Evolutionary conservation across 129 eudicot genomes (phyloP), one percentile per base, ranked within the genome.

Genomic region (Deinandra increscens): DNA sequence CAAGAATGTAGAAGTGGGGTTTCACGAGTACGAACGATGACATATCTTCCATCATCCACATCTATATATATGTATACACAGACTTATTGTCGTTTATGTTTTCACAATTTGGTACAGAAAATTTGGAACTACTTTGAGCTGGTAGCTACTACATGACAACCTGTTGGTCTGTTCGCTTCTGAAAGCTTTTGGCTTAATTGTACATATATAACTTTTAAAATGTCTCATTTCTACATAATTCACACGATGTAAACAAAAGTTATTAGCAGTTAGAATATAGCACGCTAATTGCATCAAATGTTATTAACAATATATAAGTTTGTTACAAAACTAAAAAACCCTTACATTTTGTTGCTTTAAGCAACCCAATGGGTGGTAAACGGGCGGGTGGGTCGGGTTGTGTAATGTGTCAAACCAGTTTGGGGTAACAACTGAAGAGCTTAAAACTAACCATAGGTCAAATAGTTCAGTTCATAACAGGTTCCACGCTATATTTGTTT

Each of bases 1-100:
- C 31, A 20, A 29, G 45, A 70, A 70, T 70, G 23, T 14, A 4
- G n/a, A 63, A 64, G 71, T 73, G 43, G 44, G 55, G 64, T 64
- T 64, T 64, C 44, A 64, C 41, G 56, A 48, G 61, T 63, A 63
- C 13, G 53, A 53, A 39, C 44, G 46, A 64, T 3, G 31, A 26
- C 72, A 41, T 3, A 70, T 56, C 43, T 42, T 43, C 75, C 15
- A 29, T 45, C 17, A 17, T 42, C 44, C n/a, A n/a, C n/a, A n/a
- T n/a, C 44, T 46, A 54, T 53, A 60, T 44, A 41, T 56, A 13
- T 15, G 45, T 50, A 12, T 41, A 43, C 46, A 66, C 41, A 14
- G 38, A 74, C 45, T 41, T 1, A 29, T 74, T 74, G 72, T 74
- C 79, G 36, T 65, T 64, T 34, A 44, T 18, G 58, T 23, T 56